These are phyloP conservation scores for Exsudoporus frostii DNA, from an alignment of 768 basidiomycete genomes.

Conservation along the genomic window DNA sequence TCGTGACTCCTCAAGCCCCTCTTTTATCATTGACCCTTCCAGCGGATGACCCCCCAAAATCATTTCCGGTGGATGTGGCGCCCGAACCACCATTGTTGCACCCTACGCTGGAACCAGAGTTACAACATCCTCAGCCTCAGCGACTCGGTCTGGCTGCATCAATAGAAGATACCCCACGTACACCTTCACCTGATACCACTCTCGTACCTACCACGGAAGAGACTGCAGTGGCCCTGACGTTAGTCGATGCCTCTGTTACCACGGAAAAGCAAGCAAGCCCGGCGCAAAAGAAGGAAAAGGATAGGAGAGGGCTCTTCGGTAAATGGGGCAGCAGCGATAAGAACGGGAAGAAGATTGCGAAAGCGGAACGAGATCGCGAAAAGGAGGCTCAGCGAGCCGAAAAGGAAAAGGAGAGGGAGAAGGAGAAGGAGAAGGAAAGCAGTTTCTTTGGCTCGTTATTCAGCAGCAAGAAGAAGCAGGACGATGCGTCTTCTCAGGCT, in stretches of 20 bases:
- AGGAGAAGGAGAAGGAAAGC: constrained; percentile 58
- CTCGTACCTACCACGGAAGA: constrained; percentile 25
- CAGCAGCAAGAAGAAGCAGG: constrained; percentile 82
- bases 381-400: constrained; percentile 47
- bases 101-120: constrained; percentile 35
- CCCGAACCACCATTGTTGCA: constrained; percentile 33
- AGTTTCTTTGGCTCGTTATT: constrained; percentile 94
- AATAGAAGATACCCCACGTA: constrained; percentile 43
- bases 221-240: constrained; percentile 25
- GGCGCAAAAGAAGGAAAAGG: constrained; percentile 60
- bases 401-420: constrained; percentile 50
- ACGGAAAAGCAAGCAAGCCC: constrained; percentile 27
- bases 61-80: constrained; percentile 6
- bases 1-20: constrained; percentile 22
- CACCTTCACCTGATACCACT: constrained; percentile 54
- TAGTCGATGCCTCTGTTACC: constrained; percentile 18
- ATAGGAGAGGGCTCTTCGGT: constrained; percentile 64
- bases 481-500: constrained; percentile 50
- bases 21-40: constrained; percentile 24
- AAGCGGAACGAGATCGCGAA: constrained; percentile 41
- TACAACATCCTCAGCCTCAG: constrained; percentile 70
- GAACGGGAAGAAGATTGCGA: constrained; percentile 53
- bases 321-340: constrained; percentile 65
- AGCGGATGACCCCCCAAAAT: constrained; percentile 8
- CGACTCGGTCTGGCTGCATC: constrained; percentile 36